These are phyloP conservation scores for Rhazya stricta DNA, from an alignment of 257 asterid genomes.

Conservation along the genomic window DNA sequence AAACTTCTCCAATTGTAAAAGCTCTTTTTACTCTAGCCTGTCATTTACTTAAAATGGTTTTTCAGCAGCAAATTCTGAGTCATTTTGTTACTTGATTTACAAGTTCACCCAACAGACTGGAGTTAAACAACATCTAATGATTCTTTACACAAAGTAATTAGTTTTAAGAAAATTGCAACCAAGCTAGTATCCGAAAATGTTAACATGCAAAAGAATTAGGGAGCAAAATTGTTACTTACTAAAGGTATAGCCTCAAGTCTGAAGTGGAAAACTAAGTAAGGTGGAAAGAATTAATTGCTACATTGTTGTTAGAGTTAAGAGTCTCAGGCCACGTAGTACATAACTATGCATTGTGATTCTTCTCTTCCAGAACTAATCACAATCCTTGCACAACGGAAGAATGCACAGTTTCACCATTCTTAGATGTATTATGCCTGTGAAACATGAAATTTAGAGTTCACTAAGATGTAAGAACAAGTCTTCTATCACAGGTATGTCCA, in stretches of 20 bases:
- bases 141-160: neutral
- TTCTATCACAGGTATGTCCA: neutral
- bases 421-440: neutral
- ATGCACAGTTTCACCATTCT: neutral
- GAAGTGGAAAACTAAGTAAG: too few species aligned
- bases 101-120: neutral
- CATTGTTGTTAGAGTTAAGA: neutral
- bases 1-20: neutral
- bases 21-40: neutral
- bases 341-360: neutral
- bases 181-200: neutral
- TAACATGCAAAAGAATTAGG: too few species aligned
- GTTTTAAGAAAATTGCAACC: neutral
- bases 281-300: neutral
- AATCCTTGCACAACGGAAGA: neutral
- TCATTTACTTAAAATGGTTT: neutral
- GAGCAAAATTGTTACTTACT: neutral
- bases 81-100: neutral
- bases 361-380: neutral
- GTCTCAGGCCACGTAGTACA: neutral
- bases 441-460: neutral
- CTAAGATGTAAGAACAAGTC: neutral
- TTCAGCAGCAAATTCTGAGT: neutral
- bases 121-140: neutral
- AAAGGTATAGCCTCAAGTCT: neutral